phyloP scores from a whole-genome alignment of 2,329 filamentous ascomycete genomes.

The Trichoderma sp. region DNA sequence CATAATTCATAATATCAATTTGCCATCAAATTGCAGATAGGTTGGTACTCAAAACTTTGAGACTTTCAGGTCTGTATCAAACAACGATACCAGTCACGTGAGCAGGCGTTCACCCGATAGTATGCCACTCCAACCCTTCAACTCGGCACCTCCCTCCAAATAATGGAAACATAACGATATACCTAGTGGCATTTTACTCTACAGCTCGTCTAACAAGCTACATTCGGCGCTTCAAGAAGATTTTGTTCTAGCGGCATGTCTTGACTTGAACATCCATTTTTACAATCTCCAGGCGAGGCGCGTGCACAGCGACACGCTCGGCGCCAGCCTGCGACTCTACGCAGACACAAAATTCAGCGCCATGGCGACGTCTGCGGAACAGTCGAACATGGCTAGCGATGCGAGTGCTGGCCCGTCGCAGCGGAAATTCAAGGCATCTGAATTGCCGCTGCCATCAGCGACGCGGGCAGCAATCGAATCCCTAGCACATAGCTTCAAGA shows the following conservation, averaged over 20 bases:
- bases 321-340: background rate
- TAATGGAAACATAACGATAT: background rate
- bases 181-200: background rate
- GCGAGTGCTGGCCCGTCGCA: constrained; percentile 23
- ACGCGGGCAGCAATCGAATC: constrained; percentile 73
- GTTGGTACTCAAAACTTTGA: too few relatives aligned
- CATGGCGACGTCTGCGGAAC: constrained; percentile 35
- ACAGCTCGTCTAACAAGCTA: background rate
- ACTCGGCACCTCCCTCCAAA: background rate
- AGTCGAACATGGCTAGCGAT: constrained; percentile 30
- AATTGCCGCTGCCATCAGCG: constrained; percentile 72
- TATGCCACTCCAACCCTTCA: constrained; percentile 13
- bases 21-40: background rate
- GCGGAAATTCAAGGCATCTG: constrained; percentile 69
- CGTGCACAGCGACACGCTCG: constrained; percentile 22
- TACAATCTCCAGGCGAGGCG: constrained; percentile 6
- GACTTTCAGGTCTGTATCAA: background rate
- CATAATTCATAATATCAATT: background rate
- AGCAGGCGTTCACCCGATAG: constrained; percentile 23
- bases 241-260: constrained; percentile 9
- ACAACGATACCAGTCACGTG: constrained; percentile 20
- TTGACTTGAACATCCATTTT: constrained; percentile 10
- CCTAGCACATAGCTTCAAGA: constrained; percentile 80
- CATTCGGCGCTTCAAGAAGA: background rate
- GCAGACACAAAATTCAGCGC: background rate